Evolutionary conservation across 345 rosid species (phyloP).

Genomic region (Syzygium jambos): DNA sequence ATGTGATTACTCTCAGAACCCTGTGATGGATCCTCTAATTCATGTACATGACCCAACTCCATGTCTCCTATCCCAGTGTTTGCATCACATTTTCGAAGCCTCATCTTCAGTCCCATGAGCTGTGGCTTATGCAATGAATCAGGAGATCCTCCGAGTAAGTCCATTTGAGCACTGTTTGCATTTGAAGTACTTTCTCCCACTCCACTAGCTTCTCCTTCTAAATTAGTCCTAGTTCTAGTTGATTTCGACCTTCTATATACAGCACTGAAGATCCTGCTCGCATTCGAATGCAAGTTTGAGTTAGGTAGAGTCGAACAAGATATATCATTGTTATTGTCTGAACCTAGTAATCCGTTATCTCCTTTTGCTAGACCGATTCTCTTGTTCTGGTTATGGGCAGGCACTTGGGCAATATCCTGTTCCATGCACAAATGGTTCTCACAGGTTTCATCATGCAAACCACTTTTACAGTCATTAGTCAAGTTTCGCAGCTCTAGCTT

Average conservation of each 20-base stretch:
- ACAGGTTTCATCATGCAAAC: constrained; percentile 17
- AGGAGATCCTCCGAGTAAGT: constrained; percentile 24
- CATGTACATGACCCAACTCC: constrained; percentile 18
- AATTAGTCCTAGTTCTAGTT: constrained; percentile 30
- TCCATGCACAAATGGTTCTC: constrained; percentile 17
- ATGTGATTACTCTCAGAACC: not conserved
- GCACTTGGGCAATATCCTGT: constrained; percentile 3
- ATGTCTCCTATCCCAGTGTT: constrained; percentile 12
- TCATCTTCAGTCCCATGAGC: constrained; percentile 23
- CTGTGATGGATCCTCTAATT: constrained; percentile 17
- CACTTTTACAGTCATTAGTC: constrained; percentile 19
- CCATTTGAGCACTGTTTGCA: constrained; percentile 18
- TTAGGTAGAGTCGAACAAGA: constrained; percentile 19
- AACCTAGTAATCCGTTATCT: constrained; percentile 18
- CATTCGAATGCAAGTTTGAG: constrained; percentile 19
- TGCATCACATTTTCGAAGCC: constrained; percentile 11
- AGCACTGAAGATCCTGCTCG: constrained; percentile 59
- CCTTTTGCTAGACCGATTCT: constrained; percentile 16
- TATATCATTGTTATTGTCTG: constrained; percentile 2
- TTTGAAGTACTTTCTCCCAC: constrained; percentile 35
- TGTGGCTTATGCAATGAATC: constrained; percentile 23
- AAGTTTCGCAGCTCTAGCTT: constrained; percentile 18
- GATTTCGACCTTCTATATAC: constrained; percentile 78
- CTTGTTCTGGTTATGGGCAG: not conserved
- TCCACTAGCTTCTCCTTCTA: constrained; percentile 16